phyloP scores from a whole-genome alignment of 495 filamentous ascomycete species.

The Articulospora tetracladia region DNA sequence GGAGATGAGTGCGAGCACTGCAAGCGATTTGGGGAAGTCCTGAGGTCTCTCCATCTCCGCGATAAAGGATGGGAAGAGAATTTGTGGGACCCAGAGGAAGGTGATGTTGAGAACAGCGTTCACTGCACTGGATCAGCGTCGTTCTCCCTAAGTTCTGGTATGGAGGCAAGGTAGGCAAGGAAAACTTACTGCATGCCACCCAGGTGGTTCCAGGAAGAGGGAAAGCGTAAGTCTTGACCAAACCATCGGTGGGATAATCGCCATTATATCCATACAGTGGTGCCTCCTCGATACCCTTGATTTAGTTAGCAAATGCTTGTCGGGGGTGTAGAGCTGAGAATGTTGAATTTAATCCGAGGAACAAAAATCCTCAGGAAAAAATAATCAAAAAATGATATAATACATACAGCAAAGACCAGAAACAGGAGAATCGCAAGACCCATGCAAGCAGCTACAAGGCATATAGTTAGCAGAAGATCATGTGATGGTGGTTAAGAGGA shows the following conservation, averaged over 20 bases:
- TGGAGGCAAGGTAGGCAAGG: not conserved
- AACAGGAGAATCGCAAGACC: constrained; percentile 42
- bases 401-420: constrained; percentile 40
- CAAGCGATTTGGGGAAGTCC: constrained; percentile 51
- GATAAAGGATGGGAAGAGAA: constrained; percentile 55
- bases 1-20: constrained; percentile 43
- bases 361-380: too few relatives aligned
- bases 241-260: constrained; percentile 35
- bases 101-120: constrained; percentile 44
- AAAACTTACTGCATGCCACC: constrained; percentile 30
- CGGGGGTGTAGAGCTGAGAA: too few relatives aligned
- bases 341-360: too few relatives aligned
- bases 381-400: too few relatives aligned
- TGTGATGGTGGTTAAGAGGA: not conserved
- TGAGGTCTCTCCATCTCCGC: constrained; percentile 55
- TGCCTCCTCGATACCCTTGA: constrained; percentile 38
- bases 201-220: constrained; percentile 41
- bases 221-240: constrained; percentile 41
- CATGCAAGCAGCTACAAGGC: constrained; percentile 35
- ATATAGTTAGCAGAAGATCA: not conserved
- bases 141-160: too few relatives aligned
- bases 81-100: constrained; percentile 44
- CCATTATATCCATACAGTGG: constrained; percentile 32
- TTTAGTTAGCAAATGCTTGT: too few relatives aligned
- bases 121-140: constrained; percentile 16